A percentile compares a stretch with the other conserved stretches of the same genome.
phyloP scores from a whole-genome alignment of 2,329 filamentous ascomycete genomes.

The Tolypocladium amazonense region DNA sequence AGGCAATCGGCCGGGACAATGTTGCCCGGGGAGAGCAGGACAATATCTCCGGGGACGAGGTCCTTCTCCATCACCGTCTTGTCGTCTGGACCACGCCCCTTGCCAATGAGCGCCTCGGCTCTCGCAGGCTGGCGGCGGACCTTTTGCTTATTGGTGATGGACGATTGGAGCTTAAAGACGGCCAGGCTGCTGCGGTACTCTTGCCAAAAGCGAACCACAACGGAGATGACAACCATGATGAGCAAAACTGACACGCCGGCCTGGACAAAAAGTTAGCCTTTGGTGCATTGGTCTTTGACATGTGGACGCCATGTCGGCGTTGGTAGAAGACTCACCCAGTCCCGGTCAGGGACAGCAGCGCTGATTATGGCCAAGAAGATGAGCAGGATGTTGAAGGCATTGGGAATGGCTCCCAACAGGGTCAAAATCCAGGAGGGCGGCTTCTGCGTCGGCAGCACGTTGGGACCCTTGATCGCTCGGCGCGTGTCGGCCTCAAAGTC shows the following conservation, averaged over 20 bases:
- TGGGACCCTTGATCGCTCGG: conserved; percentile 10
- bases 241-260: conserved; percentile 12
- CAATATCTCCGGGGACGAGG: conserved; percentile 14
- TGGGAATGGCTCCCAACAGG: conserved; percentile 13
- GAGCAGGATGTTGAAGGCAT: conserved; percentile 15
- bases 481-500: conserved; percentile 10
- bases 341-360: conserved; percentile 9
- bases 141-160: conserved; percentile 10
- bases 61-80: conserved; percentile 6
- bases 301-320: background rate
- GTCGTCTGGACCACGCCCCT: background rate
- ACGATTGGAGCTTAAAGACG: conserved; percentile 13
- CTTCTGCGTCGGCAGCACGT: conserved; percentile 12
- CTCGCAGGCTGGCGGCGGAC: conserved; percentile 8
- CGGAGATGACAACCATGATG: conserved; percentile 14
- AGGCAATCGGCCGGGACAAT: conserved; percentile 17
- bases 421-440: conserved; percentile 15
- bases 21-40: conserved; percentile 11
- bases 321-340: conserved; percentile 4
- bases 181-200: conserved; percentile 15
- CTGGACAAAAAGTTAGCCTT: conserved; percentile 1
- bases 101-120: background rate
- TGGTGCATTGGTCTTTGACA: background rate
- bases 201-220: conserved; percentile 17
- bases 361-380: conserved; percentile 14